Conservation (phyloP, 352 stramenopile species). For the Halophytophthora batemanensis region DNA sequence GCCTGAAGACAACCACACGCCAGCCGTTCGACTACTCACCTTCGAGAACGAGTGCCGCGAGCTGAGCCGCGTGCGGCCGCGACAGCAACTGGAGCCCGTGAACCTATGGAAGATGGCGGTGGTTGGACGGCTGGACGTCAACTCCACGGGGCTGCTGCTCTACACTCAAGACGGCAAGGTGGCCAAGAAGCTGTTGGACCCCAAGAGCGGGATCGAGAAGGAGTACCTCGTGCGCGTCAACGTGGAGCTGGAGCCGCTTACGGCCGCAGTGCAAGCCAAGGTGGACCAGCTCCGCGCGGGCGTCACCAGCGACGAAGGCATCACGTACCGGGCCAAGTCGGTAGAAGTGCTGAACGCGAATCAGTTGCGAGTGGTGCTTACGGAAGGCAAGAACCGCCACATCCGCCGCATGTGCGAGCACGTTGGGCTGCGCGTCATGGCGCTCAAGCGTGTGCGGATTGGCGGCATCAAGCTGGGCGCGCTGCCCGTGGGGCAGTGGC, state of each 20-base stretch:
- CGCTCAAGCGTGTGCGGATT: slow-evolving; percentile 91
- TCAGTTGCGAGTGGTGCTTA: slow-evolving; percentile 87
- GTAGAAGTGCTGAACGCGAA: slow-evolving; percentile 81
- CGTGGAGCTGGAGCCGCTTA: slow-evolving; percentile 42
- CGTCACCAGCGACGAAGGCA: slow-evolving; percentile 51
- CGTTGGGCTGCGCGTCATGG: slow-evolving; percentile 87
- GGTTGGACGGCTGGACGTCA: slow-evolving; percentile 77
- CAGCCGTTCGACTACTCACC: slow-evolving; percentile 72
- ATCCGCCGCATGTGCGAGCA: slow-evolving; percentile 95
- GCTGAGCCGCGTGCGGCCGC: slow-evolving; percentile 43
- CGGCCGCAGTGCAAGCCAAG: slow-evolving; percentile 26
- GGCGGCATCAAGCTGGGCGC: slow-evolving; percentile 80
- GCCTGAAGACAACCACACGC: slow-evolving; percentile 58
- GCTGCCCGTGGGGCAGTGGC: slow-evolving; percentile 72
- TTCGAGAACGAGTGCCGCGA: slow-evolving; percentile 75
- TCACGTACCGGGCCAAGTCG: slow-evolving; percentile 74
- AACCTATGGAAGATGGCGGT: slow-evolving; percentile 77
- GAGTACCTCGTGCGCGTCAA: slow-evolving; percentile 84
- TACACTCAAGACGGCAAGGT: slow-evolving; percentile 81
- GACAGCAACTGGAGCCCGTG: slow-evolving; percentile 48
- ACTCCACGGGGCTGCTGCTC: slow-evolving; percentile 77
- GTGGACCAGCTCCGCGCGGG: slow-evolving; percentile 46
- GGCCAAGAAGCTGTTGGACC: slow-evolving; percentile 77
- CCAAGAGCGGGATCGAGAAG: slow-evolving; percentile 70
- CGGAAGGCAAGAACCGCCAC: slow-evolving; percentile 94